Evolutionary conservation across 176 grass and related monocot genomes (phyloP).

Genomic region (Calamus simplicifolius): DNA sequence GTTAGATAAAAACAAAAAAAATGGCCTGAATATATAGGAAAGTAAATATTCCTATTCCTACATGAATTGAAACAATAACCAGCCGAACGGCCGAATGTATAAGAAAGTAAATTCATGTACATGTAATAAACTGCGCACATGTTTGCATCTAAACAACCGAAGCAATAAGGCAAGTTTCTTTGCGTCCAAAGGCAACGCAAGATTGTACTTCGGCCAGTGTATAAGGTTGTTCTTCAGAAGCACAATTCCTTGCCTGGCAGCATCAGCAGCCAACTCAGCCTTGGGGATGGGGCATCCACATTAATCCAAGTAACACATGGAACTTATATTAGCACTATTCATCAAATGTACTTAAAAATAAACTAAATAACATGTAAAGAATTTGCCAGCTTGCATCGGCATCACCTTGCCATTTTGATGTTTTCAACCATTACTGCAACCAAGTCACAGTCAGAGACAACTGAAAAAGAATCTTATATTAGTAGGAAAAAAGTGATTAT

Average conservation of each 20-base stretch:
- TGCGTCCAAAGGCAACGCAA: constrained; percentile 27
- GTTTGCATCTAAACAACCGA: too few species aligned
- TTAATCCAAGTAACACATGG: not conserved
- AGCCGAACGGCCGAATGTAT: too few species aligned
- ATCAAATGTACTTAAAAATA: not conserved
- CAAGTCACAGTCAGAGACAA: constrained; percentile 2
- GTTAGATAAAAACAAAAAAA: too few species aligned
- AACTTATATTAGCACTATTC: too few species aligned
- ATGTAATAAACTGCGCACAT: too few species aligned
- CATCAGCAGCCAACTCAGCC: constrained; percentile 38
- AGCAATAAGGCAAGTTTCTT: constrained; percentile 5
- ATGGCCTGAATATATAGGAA: too few species aligned
- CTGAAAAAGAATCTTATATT: not conserved
- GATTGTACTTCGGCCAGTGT: not conserved
- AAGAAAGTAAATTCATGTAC: too few species aligned
- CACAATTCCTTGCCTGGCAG: constrained; percentile 46
- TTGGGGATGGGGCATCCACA: not conserved
- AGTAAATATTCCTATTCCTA: too few species aligned
- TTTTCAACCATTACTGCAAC: not conserved
- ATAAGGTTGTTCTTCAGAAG: constrained; percentile 44
- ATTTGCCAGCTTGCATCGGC: not conserved
- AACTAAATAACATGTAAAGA: not conserved
- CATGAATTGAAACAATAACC: too few species aligned
- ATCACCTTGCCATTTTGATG: not conserved
- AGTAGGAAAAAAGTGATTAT: not conserved